Base-by-base conservation (phyloP, 2,329 filamentous ascomycete genomes). In the Claviceps sp. region DNA sequence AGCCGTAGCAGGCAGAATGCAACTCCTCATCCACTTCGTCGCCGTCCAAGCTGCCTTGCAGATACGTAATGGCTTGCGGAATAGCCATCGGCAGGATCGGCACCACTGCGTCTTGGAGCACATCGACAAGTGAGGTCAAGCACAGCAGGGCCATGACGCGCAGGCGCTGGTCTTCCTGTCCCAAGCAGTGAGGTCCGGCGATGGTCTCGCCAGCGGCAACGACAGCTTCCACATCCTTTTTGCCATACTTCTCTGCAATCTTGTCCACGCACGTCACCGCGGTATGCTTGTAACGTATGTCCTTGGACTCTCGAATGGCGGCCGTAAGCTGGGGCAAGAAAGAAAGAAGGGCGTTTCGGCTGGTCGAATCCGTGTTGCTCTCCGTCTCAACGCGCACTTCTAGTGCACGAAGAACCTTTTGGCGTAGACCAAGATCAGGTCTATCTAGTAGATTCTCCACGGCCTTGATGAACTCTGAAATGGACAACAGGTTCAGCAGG, bases 181-280 rank as follows among this genome's bases (percentile, higher is more conserved):
- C 87, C 48, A 97, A 77, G 56, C 88, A 91, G 57, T 85, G 74
- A 51, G 81, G 72, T 43, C 89, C 82, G 40, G 87, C 82, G 60
- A 98, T 85, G 1, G 84, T 85, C 54, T 82, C 74, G 4, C 89
- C 88, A 5, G 89, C 85, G 4, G 79, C 78, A 26, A 85, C 76
- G 45, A 95, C 85, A 45, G 82, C 83, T 58, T 85, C 81, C 1
- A 85, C 75, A 61, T 95, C 87, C 65, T 90, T 94, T 73, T 93
- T 94, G 58, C 93, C 94, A 65, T 95, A 97, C 65, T 91, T 91
- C 68, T 96, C 90, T 2, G 87, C 81, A 56, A 98, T 94, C 66
- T 88, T 87, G 69, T 96, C 90, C 45, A 97, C 84, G 60, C 91
- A 97, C 38, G 83, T 82, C 55, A 98, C 83, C 1, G 90, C 87